Conservation (phyloP, 164 flowering plant species). For the Litsea cubeba region DNA sequence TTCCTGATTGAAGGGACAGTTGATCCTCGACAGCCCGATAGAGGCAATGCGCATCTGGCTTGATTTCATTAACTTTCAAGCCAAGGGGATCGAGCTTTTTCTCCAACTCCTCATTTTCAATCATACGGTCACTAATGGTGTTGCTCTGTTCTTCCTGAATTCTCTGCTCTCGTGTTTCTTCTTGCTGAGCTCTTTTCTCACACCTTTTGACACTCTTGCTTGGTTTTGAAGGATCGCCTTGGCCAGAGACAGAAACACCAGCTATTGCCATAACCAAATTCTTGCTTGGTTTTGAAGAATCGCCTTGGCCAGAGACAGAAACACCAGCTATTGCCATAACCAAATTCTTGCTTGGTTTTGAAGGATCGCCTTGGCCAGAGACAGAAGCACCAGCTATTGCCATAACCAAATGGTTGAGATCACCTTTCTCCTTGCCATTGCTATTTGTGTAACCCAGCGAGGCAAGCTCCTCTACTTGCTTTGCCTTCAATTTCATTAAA, state of each 20-base stretch:
- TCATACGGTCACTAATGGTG: constrained; percentile 57
- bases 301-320: too few relatives aligned
- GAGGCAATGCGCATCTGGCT: constrained; percentile 93
- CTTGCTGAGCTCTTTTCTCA: too few relatives aligned
- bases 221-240: constrained; percentile 57
- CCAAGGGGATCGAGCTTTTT: constrained; percentile 75
- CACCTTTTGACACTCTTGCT: constrained; percentile 70
- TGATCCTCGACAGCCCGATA: constrained; percentile 90
- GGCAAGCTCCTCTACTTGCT: constrained; percentile 78
- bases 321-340: too few relatives aligned
- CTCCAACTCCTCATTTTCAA: constrained; percentile 65
- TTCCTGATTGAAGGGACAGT: constrained; percentile 51
- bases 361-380: too few relatives aligned
- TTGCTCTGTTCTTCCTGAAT: constrained; percentile 83
- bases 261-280: too few relatives aligned
- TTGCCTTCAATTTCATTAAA: constrained; percentile 65
- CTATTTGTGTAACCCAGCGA: constrained; percentile 51
- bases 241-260: too few relatives aligned
- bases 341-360: too few relatives aligned
- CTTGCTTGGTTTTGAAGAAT: too few relatives aligned
- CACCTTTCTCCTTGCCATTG: constrained; percentile 29
- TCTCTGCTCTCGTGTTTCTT: constrained; percentile 75
- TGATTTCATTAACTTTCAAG: constrained; percentile 65
- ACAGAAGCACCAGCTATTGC: constrained; percentile 28
- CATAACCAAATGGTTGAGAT: constrained; percentile 63